Evolutionary conservation across 2,329 filamentous ascomycete species (phyloP), one percentile per base, ranked within the genome.

Genomic region (Oidium heveae): DNA sequence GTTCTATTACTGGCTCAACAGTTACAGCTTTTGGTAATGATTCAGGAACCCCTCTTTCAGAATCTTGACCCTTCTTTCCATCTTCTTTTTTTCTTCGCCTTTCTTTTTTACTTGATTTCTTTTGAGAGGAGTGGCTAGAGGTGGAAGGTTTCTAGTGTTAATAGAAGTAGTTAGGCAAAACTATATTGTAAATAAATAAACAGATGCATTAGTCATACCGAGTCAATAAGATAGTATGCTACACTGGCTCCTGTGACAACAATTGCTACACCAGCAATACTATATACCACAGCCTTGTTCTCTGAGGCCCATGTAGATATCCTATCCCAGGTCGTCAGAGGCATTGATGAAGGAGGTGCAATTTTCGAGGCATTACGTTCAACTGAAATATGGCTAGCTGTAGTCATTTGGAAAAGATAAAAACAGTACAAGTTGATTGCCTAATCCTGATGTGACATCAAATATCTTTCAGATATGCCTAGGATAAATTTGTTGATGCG

Each of bases 271-370:
- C 91, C 91, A 55, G 89, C 91, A 69, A 96, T 86, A 61, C 91
- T 95, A 70, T 95, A 98, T 59, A 94, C 88, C 55, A 89, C 76
- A 51, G 86, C 84, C 73, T 95, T 96, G 72, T 98, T 88, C 67
- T 96, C 89, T 2, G 87, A 85, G 15, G 84, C 87, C 89, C 91
- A 98, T 65, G 74, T 81, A 60, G 87, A 83, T 69, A 95, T 73
- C 64, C 88, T 82, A 68, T 94, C 86, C 87, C 87, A 94, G 20
- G 64, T 59, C 50, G 63, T 63, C 55, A 63, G 63, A 55, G 61
- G 59, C 58, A 63, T 57, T 59, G 64, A 43, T 10, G 16, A 43
- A 43, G 39, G 24, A 28, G 24, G 6, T 28, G 24, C 24, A 6
- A 28, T 28, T 28, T 28, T 28, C 24, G 6, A 28, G 24, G 24